phyloP scores from a whole-genome alignment of 495 filamentous ascomycete genomes.

The Tetracladium marchalianum region DNA sequence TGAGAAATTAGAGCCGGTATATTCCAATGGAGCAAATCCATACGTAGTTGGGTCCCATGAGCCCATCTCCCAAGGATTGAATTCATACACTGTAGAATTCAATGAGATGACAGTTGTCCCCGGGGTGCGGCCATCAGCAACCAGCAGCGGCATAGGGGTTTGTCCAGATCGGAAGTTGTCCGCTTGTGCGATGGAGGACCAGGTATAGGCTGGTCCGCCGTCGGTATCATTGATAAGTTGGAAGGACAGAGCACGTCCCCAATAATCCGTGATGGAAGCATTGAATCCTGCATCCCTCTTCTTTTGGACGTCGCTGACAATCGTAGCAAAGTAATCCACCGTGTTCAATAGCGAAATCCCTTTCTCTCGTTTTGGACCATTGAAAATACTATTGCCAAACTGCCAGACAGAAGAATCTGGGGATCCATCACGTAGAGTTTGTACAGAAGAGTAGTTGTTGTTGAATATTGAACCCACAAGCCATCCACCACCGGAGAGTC shows the following conservation, averaged over 20 bases:
- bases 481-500: constrained; percentile 84
- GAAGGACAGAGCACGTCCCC: constrained; percentile 69
- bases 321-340: constrained; percentile 53
- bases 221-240: constrained; percentile 73
- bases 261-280: constrained; percentile 78
- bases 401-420: constrained; percentile 56
- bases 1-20: constrained; percentile 72
- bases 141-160: constrained; percentile 73
- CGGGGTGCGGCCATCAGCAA: constrained; percentile 65
- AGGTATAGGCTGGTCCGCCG: constrained; percentile 76
- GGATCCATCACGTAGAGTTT: constrained; percentile 46
- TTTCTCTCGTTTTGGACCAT: constrained; percentile 42
- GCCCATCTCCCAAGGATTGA: constrained; percentile 84
- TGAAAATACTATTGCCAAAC: constrained; percentile 67
- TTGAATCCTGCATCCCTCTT: constrained; percentile 69
- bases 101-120: constrained; percentile 51
- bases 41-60: constrained; percentile 72
- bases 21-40: constrained; percentile 66
- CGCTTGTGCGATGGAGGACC: constrained; percentile 70
- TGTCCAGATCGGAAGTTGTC: constrained; percentile 57
- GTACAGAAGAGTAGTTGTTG: constrained; percentile 82
- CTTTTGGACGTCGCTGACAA: constrained; percentile 48
- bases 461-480: constrained; percentile 73
- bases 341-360: constrained; percentile 42
- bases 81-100: constrained; percentile 78